Percentiles rank a stretch among this genome's conserved stretches.
Conservation (phyloP, 768 basidiomycete genomes). For the Russula sp. region DNA sequence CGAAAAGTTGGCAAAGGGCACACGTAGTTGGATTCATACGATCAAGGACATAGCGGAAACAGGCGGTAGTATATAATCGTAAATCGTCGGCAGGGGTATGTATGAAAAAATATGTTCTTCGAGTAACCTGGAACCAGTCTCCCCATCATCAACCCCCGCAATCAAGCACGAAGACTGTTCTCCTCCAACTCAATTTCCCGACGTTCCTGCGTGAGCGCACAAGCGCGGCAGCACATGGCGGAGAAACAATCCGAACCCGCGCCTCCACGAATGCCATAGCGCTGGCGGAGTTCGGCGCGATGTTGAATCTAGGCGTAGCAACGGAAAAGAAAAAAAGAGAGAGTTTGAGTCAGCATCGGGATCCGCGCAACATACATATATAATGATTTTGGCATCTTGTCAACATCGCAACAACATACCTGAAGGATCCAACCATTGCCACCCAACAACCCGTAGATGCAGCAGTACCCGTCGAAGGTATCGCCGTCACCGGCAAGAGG, state of each 20-base stretch:
- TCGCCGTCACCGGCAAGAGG: conserved; percentile 24
- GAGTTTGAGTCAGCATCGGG: neutral
- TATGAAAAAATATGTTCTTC: neutral
- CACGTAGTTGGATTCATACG: too few species aligned
- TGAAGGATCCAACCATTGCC: neutral
- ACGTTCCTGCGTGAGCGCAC: conserved; percentile 42
- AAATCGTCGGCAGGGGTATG: neutral
- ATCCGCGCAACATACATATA: conserved; percentile 27
- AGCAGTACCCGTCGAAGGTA: neutral
- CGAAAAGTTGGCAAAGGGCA: too few species aligned
- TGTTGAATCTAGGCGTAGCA: conserved; percentile 23
- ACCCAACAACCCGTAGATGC: neutral
- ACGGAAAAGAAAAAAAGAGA: too few species aligned
- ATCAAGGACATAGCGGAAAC: neutral
- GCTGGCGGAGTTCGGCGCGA: conserved; percentile 34
- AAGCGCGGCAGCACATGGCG: conserved; percentile 38
- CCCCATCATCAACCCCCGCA: too few species aligned
- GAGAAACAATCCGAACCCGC: conserved; percentile 35
- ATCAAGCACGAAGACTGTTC: conserved; percentile 23
- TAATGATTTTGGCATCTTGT: neutral
- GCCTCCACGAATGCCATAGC: conserved; percentile 42
- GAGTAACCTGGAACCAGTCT: too few species aligned
- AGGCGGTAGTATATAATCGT: neutral
- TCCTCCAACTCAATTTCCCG: conserved; percentile 44
- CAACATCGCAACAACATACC: neutral